Evolutionary conservation across 75 land plant species (phyloP).

Genomic region (Cupressus sempervirens): DNA sequence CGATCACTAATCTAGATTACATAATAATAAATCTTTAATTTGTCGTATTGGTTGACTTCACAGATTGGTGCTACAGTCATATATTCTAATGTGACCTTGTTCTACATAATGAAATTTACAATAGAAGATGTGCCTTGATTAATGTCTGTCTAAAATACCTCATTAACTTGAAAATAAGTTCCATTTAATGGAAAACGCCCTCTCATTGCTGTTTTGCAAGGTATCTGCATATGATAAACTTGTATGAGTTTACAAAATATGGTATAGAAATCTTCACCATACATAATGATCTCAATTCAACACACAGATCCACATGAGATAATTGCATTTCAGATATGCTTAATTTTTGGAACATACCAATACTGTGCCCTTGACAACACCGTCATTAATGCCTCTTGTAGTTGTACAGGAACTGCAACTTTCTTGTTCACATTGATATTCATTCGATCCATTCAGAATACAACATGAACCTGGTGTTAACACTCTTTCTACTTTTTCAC

Average conservation of each 20-base stretch:
- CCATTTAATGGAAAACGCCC: conserved; percentile 88
- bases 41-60: neutral
- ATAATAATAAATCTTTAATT: neutral
- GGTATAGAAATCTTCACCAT: neutral
- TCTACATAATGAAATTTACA: neutral
- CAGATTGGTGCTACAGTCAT: neutral
- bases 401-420: conserved; percentile 21
- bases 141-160: conserved; percentile 33
- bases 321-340: neutral
- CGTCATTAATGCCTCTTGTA: conserved; percentile 15
- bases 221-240: conserved; percentile 49
- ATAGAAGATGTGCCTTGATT: neutral
- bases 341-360: conserved; percentile 30
- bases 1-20: neutral
- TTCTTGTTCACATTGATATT: conserved; percentile 25
- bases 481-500: conserved; percentile 37
- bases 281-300: neutral
- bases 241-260: neutral
- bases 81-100: neutral
- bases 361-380: conserved; percentile 47
- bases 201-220: conserved; percentile 78
- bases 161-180: conserved; percentile 90
- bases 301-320: neutral
- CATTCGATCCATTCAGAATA: conserved; percentile 19
- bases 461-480: conserved; percentile 14